Percentiles rank a stretch among this genome's conserved stretches.
phyloP scores from a whole-genome alignment of 2,329 filamentous ascomycete genomes.

The Pseudogymnoascus verrucosus region DNA sequence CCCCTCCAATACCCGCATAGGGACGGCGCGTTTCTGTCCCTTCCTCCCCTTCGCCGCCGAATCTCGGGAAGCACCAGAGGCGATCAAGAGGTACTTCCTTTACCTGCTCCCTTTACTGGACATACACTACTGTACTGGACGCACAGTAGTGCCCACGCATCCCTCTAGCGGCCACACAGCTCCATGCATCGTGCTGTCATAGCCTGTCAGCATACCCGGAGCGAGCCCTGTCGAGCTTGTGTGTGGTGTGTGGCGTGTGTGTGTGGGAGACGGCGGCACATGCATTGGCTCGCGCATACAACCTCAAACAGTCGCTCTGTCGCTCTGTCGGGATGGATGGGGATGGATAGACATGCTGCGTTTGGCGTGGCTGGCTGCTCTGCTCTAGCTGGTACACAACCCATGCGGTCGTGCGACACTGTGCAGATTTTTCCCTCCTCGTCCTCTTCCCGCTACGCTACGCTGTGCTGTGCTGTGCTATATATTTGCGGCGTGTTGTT shows the following conservation, averaged over 20 bases:
- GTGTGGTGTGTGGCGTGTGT: not conserved
- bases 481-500: not conserved
- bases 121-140: not conserved
- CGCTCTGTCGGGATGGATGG: not conserved
- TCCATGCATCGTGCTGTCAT: slow-evolving; percentile 4
- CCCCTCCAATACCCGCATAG: not conserved
- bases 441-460: not conserved
- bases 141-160: not conserved
- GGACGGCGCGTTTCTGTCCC: not conserved
- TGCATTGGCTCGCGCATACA: not conserved
- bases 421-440: not conserved
- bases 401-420: not conserved
- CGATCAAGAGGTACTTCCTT: not conserved
- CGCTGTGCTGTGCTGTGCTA: too few relatives aligned
- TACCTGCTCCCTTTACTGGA: not conserved
- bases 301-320: slow-evolving; percentile 2
- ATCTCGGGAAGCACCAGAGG: not conserved
- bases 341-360: not conserved
- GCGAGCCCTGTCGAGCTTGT: not conserved
- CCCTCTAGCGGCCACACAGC: not conserved
- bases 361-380: not conserved
- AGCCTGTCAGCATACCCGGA: not conserved
- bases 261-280: not conserved
- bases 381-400: not conserved
- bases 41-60: not conserved